Percentiles rank a stretch among this genome's conserved stretches.
phyloP scores from a whole-genome alignment of 2,329 filamentous ascomycete genomes.

The Colletotrichum tofieldiae region DNA sequence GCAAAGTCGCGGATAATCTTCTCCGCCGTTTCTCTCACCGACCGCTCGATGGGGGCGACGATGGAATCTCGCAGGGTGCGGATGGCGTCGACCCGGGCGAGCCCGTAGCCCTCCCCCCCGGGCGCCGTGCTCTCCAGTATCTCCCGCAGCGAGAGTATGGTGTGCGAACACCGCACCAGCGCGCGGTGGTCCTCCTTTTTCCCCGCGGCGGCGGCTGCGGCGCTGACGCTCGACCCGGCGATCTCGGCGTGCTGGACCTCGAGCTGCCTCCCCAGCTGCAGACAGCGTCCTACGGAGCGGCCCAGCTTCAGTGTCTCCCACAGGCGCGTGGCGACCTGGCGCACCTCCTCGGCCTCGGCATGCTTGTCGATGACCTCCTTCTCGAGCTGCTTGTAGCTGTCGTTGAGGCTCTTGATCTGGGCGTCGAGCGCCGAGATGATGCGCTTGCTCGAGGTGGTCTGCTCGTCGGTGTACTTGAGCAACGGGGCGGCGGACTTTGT shows the following conservation, averaged over 20 bases:
- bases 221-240: slow-evolving; percentile 54
- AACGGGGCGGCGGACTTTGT: slow-evolving; percentile 87
- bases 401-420: slow-evolving; percentile 85
- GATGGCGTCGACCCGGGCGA: slow-evolving; percentile 82
- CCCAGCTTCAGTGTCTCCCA: slow-evolving; percentile 86
- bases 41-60: slow-evolving; percentile 80
- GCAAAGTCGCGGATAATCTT: slow-evolving; percentile 89
- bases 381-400: slow-evolving; percentile 88
- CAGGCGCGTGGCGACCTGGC: slow-evolving; percentile 81
- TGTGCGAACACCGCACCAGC: slow-evolving; percentile 86
- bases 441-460: slow-evolving; percentile 79
- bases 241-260: slow-evolving; percentile 88
- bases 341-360: slow-evolving; percentile 87
- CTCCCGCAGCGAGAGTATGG: slow-evolving; percentile 82
- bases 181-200: slow-evolving; percentile 82
- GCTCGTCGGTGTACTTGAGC: slow-evolving; percentile 81
- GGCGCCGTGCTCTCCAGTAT: slow-evolving; percentile 77
- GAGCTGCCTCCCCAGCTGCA: slow-evolving; percentile 87
- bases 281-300: slow-evolving; percentile 81
- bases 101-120: slow-evolving; percentile 82
- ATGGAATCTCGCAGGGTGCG: slow-evolving; percentile 79
- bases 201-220: slow-evolving; percentile 52
- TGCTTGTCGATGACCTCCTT: slow-evolving; percentile 90
- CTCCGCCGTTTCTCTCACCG: slow-evolving; percentile 81
- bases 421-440: slow-evolving; percentile 84